Evolutionary conservation across 2,329 filamentous ascomycete genomes (phyloP), one percentile per base, ranked within the genome.

Genomic region (Xylaria sp.): DNA sequence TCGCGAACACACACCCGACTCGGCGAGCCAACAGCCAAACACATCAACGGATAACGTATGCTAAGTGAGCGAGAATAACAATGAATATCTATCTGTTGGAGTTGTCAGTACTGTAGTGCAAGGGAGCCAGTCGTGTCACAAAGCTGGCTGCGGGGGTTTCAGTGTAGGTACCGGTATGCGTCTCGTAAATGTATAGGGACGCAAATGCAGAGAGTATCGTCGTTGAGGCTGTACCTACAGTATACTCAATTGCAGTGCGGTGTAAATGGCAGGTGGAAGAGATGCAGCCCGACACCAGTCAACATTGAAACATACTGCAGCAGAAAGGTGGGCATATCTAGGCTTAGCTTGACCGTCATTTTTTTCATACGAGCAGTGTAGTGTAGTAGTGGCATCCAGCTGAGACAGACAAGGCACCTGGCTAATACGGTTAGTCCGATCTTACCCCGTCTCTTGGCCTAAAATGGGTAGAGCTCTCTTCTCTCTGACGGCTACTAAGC

Each of bases 281-380:
- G 20, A 39, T 13, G 57, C 48, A 8, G 15, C 39, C 25, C 32
- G 23, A 23, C 56, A 51, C 46, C 60, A 57, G 34, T 67, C 59
- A 67, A 66, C 64, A 67, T 60, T 57, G 68, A 66, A 67, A 59
- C 59, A 55, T 51, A 28, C 28, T 28, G 28, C 28, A 28, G 28
- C 5, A 28, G 55, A 20, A 25, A 34, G 20, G 54, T 55, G 32
- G 57, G 25, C 12, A 28, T 10, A 34, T 41, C 64, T 64, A 20
- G 68, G 34, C 55, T 57, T 59, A 64, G 68, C 60, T 46, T 55
- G 68, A 70, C 68, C 41, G 68, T 70, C 56, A 2, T 63, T 70
- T 37, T 37, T 70, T 70, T 61, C 52, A 61, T 50, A 65, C 57
- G 51, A 63, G 58, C 58, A 52, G n/a, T n/a, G n/a, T n/a, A n/a